These are phyloP conservation scores for Rosellinia necatrix DNA, from an alignment of 2,329 filamentous ascomycete genomes.

Conservation along the genomic window DNA sequence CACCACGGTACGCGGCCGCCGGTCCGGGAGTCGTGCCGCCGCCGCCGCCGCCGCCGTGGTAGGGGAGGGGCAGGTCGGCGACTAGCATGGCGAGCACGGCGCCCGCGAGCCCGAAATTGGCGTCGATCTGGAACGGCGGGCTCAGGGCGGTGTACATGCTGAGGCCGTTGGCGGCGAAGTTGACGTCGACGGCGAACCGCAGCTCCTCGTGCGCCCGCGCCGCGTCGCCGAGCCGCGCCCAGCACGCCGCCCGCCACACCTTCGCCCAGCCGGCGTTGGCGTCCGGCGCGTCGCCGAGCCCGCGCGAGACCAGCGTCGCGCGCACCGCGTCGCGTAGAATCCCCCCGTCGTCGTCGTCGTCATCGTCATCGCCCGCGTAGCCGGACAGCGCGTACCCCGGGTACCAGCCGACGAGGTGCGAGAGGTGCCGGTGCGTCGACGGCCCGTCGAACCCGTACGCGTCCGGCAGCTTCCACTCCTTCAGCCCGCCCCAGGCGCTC, in stretches of 20 bases:
- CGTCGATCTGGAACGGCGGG: constrained; percentile 62
- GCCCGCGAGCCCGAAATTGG: constrained; percentile 58
- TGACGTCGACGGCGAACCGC: constrained; percentile 52
- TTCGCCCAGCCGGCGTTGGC: constrained; percentile 63
- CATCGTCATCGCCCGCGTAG: constrained; percentile 47
- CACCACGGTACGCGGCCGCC: too few species aligned
- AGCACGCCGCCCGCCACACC: constrained; percentile 61
- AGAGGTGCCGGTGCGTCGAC: constrained; percentile 52
- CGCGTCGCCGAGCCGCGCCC: constrained; percentile 59
- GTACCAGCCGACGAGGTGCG: constrained; percentile 60
- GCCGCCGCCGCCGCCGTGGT: constrained; percentile 19
- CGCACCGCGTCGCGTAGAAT: constrained; percentile 52
- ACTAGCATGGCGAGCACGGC: constrained; percentile 57
- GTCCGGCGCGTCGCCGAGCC: constrained; percentile 47
- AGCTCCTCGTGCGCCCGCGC: constrained; percentile 53
- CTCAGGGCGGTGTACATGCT: constrained; percentile 54
- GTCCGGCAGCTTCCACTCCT: constrained; percentile 44
- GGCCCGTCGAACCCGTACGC: constrained; percentile 36
- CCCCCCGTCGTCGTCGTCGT: too few species aligned
- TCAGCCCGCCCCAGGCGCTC: constrained; percentile 39
- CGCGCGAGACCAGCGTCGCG: constrained; percentile 52
- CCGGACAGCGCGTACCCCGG: constrained; percentile 57
- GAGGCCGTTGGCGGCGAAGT: constrained; percentile 56
- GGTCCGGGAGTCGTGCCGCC: too few species aligned
- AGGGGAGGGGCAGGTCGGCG: constrained; percentile 49